phyloP scores from a whole-genome alignment of 306 rosid genomes.

The Cucurbita argyrosperma region DNA sequence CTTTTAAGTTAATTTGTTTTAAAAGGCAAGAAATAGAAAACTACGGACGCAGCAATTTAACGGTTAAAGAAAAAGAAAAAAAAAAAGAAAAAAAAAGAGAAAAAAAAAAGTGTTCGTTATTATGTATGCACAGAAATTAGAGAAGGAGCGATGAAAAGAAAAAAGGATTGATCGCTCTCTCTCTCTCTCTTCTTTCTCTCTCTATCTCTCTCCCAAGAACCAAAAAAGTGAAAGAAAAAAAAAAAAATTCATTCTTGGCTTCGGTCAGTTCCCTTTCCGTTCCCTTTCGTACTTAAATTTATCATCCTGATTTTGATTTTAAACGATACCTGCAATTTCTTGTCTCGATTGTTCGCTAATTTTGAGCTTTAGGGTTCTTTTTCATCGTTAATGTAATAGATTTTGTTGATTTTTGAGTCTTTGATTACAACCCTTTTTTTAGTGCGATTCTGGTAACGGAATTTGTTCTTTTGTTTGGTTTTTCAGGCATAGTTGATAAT shows the following conservation, averaged over 20 bases:
- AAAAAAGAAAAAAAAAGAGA: background rate
- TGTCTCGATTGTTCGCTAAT: background rate
- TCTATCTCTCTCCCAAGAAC: background rate
- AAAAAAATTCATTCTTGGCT: background rate
- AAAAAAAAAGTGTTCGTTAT: constrained; percentile 2
- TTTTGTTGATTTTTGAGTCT: background rate
- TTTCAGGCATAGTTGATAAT: constrained; percentile 12
- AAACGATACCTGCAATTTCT: background rate
- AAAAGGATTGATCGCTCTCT: background rate
- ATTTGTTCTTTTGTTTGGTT: background rate
- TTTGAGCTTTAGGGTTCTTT: constrained; percentile 6
- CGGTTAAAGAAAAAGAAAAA: background rate
- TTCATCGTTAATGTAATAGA: background rate
- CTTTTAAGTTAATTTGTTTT: background rate
- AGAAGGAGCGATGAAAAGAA: constrained; percentile 2
- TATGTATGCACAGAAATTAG: constrained; percentile 6
- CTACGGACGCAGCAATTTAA: background rate
- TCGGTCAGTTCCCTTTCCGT: constrained; percentile 1
- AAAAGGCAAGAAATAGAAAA: background rate
- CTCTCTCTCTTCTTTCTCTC: background rate
- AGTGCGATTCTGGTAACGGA: background rate
- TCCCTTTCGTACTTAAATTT: background rate
- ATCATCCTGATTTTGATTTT: background rate
- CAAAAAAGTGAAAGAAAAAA: background rate
- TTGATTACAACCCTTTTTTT: background rate